These are phyloP conservation scores for Pythium aquatile DNA, from an alignment of 352 stramenopile species.

Conservation along the genomic window DNA sequence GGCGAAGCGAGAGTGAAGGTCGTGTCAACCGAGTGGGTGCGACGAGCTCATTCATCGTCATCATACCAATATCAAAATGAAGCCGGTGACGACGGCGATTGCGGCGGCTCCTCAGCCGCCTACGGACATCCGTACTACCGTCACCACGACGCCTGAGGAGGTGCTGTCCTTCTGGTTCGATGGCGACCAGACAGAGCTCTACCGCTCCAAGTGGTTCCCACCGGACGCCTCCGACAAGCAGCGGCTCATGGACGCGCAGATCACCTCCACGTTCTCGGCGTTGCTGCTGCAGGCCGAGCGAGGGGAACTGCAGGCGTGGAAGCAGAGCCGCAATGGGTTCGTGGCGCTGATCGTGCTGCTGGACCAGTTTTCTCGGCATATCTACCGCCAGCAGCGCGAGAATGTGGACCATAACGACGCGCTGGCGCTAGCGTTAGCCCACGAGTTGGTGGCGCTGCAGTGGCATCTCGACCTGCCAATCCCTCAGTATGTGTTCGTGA, in stretches of 20 bases:
- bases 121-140: background rate
- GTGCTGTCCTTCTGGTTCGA: slow-evolving; percentile 70
- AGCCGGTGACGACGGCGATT: background rate
- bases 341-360: slow-evolving; percentile 84
- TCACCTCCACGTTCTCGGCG: slow-evolving; percentile 37
- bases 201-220: slow-evolving; percentile 68
- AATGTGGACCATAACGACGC: slow-evolving; percentile 42
- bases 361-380: slow-evolving; percentile 86
- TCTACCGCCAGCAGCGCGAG: slow-evolving; percentile 49
- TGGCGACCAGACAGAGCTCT: slow-evolving; percentile 46
- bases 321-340: slow-evolving; percentile 33
- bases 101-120: background rate
- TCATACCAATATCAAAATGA: background rate
- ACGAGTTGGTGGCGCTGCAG: slow-evolving; percentile 40
- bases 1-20: background rate
- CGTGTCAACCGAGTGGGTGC: background rate
- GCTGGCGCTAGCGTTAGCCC: slow-evolving; percentile 42
- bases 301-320: slow-evolving; percentile 52
- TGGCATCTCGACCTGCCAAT: slow-evolving; percentile 59
- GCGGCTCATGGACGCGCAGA: slow-evolving; percentile 37
- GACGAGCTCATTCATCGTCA: background rate
- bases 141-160: slow-evolving; percentile 1
- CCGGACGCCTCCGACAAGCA: slow-evolving; percentile 48
- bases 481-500: slow-evolving; percentile 68
- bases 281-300: slow-evolving; percentile 45